Base-by-base conservation (phyloP, 2,329 filamentous ascomycete species). In the Aspergillus sergii region DNA sequence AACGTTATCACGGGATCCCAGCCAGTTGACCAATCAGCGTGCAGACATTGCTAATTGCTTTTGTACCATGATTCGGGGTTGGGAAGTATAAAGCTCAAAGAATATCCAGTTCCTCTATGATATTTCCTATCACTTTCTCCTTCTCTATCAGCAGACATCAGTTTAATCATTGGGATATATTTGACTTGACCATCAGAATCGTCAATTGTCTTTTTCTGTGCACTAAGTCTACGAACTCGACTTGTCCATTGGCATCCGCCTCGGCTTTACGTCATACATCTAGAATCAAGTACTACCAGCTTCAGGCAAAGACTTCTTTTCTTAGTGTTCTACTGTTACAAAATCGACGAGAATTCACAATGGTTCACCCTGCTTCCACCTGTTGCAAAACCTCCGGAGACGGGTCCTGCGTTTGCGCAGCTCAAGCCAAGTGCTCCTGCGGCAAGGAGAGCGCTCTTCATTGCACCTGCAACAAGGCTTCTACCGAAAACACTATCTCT, bases 371-470 rank as follows among this genome's bases (percentile, higher is more conserved):
- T 61, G 72, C 73, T 59, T 73, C 73, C 5, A 85, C 83, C 71
- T 89, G 87, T 85, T 89, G 87, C 78, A 84, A 84, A 77, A 84
- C 84, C 70, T 81, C 84, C 71, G 81, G 70, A 26, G 72, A 82
- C 67, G 81, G 80, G 71, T 78, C 81, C 72, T 89, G 87, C 71
- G 83, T 84, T 69, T 87, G 85, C 71, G 84, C 85, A 45, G 79
- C 82, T 59, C 84, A 88, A 71, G 85, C 86, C 66, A 87, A 80
- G 65, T 97, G 93, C 87, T 96, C 92, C 19, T 98, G 94, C 78
- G 94, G 94, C 75, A 89, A 97, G 83, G 86, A 95, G 76, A 87
- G 89, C 4, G 94, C 94, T 57, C 88, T 97, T 56, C 85, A 94
- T 77, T 98, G 94, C 87, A 91, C 84, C 66, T 97, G 94, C 82